Evolutionary conservation across 208 protist species (phyloP), one percentile per base, ranked within the genome.

Genomic region (Strigomonas culicis): DNA sequence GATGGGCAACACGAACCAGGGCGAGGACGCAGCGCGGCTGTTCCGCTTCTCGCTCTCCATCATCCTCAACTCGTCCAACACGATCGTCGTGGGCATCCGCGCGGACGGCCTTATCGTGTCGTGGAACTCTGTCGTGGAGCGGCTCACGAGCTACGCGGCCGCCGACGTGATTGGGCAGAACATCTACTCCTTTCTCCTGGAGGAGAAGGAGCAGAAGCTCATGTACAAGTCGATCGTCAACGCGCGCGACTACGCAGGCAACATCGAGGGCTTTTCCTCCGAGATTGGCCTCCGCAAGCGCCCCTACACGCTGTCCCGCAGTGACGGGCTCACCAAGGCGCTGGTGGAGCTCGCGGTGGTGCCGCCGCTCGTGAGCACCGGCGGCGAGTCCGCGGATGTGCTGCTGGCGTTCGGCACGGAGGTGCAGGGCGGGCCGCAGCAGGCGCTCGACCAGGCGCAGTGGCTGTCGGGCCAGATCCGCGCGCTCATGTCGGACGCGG

Each of bases 51-150:
- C 82, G n/a, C 34, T 88, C 25, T 60, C 31, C 1, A 68, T 62
- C 21, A 49, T 84, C 21, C 34, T 63, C 39, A 52, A 55, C 52
- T 21, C 22, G 8, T 59, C 70, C 39, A 59, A 43, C 32, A 59
- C 77, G 27, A 75, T 75, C 2, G 39, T 93, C 21, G 65, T 95
- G 25, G 86, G 75, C 22, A 77, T 95, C 28, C 82, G 86, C 21
- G 90, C 90, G 68, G 90, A 95, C 66, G 90, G 90, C 0, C 64
- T 86, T 28, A 86, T 95, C 32, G 47, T 88, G 25, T 61, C 74
- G 41, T 95, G 86, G 85, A 93, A 89, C 74, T 74, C 81, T 22
- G 81, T 70, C 49, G 62, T 90, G 51, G 80, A 68, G 43, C 63
- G 36, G 47, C 70, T 91, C 10, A 93, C 84, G 24, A 80, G 72